Conservation (phyloP, 2,329 filamentous ascomycete genomes). For the Geosmithia morbida region DNA sequence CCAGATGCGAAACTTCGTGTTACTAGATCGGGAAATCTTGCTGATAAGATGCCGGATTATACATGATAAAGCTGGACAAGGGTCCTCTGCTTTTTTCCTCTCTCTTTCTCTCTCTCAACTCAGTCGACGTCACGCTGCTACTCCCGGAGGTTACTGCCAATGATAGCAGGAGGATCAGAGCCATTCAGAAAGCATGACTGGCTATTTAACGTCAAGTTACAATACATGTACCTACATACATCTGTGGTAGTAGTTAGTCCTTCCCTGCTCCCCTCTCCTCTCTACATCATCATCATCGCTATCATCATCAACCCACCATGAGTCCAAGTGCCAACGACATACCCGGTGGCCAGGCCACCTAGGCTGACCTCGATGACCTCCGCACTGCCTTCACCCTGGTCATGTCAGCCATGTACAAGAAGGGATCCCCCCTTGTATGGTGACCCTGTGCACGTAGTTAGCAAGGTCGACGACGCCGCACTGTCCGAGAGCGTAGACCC, state of each 20-base stretch:
- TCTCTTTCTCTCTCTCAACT: too few relatives aligned
- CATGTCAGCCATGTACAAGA: constrained; percentile 19
- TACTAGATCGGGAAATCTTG: too few relatives aligned
- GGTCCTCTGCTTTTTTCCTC: too few relatives aligned
- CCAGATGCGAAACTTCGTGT: too few relatives aligned
- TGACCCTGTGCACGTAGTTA: constrained; percentile 15
- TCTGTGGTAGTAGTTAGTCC: too few relatives aligned
- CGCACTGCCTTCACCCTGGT: constrained; percentile 13
- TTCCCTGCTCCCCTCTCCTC: not conserved
- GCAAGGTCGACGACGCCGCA: constrained; percentile 8
- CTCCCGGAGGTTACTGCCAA: too few relatives aligned
- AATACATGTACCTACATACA: not conserved
- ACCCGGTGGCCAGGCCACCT: not conserved
- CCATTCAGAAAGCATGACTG: too few relatives aligned
- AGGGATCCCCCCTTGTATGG: constrained; percentile 20
- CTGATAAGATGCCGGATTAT: too few relatives aligned
- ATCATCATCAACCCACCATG: not conserved
- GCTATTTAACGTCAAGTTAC: too few relatives aligned
- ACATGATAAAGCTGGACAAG: too few relatives aligned
- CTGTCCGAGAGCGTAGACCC: not conserved
- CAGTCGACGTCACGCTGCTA: too few relatives aligned
- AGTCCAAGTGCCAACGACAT: not conserved
- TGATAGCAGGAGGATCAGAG: too few relatives aligned
- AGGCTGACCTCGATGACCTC: constrained; percentile 7
- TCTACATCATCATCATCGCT: not conserved